phyloP scores from a whole-genome alignment of 176 grass and related monocot species.

The Chrysopogon serrulatus region DNA sequence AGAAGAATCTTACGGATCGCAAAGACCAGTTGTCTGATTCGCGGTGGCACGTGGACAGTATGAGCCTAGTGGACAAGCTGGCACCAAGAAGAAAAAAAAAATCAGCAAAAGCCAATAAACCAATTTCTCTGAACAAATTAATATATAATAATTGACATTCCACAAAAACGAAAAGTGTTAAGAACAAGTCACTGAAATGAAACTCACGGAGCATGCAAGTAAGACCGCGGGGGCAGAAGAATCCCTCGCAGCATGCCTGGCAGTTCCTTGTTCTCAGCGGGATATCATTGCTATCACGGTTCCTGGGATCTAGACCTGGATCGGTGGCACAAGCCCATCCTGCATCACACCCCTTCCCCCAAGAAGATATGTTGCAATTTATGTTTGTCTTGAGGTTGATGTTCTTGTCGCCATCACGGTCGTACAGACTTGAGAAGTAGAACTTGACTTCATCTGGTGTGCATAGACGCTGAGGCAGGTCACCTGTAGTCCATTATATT shows the following conservation, averaged over 20 bases:
- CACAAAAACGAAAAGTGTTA: background rate
- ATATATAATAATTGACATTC: background rate
- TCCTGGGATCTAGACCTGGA: background rate
- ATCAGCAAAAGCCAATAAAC: background rate
- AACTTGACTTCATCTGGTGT: slow-evolving; percentile 54
- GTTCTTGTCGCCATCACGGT: slow-evolving; percentile 14
- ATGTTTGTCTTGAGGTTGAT: slow-evolving; percentile 58
- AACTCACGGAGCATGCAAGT: slow-evolving; percentile 91
- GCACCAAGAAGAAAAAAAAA: background rate
- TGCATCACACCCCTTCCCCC: slow-evolving; percentile 65
- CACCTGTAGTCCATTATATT: slow-evolving; percentile 30
- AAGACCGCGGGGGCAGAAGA: slow-evolving; percentile 85
- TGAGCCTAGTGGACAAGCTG: slow-evolving; percentile 89
- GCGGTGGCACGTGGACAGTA: slow-evolving; percentile 65
- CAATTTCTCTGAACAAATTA: background rate
- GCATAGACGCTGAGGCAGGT: slow-evolving; percentile 54
- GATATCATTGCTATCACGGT: background rate
- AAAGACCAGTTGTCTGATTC: slow-evolving; percentile 60
- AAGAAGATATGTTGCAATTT: slow-evolving; percentile 71
- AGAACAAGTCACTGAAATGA: background rate
- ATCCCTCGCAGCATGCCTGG: slow-evolving; percentile 60
- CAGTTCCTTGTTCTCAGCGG: slow-evolving; percentile 43
- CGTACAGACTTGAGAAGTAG: slow-evolving; percentile 58
- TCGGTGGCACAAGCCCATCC: slow-evolving; percentile 58
- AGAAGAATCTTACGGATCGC: slow-evolving; percentile 82